Evolutionary conservation across 108 stramenopile species (phyloP).

Genomic region (Chaetoceros muelleri): DNA sequence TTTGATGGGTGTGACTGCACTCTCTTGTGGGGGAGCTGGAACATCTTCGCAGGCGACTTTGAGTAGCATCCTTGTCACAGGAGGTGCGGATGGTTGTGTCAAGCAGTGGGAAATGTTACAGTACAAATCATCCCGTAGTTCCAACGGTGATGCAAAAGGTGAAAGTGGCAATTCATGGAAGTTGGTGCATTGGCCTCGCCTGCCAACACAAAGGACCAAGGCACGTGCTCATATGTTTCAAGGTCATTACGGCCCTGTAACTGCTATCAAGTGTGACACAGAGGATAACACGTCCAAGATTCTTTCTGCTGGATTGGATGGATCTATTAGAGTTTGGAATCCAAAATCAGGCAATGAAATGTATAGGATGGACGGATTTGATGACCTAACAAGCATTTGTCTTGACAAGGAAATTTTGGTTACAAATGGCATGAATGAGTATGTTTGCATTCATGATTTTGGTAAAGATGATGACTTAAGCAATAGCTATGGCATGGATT

Average conservation of each 20-base stretch:
- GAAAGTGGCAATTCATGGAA: neutral
- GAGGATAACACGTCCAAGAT: constrained; percentile 28
- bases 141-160: neutral
- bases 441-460: constrained; percentile 71
- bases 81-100: constrained; percentile 38
- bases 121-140: constrained; percentile 1
- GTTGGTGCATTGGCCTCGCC: constrained; percentile 52
- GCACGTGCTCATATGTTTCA: constrained; percentile 41
- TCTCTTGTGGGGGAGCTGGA: constrained; percentile 34
- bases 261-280: constrained; percentile 25
- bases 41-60: constrained; percentile 15
- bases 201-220: constrained; percentile 44
- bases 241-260: constrained; percentile 28
- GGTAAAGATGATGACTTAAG: constrained; percentile 17
- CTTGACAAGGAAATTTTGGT: constrained; percentile 35
- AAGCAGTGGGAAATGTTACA: constrained; percentile 45
- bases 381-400: constrained; percentile 38
- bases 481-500: constrained; percentile 28
- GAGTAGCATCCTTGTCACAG: constrained; percentile 34
- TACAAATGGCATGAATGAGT: constrained; percentile 50
- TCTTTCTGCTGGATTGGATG: constrained; percentile 35
- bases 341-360: constrained; percentile 33
- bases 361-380: constrained; percentile 51
- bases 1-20: constrained; percentile 31
- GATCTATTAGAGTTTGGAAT: constrained; percentile 40